Evolutionary conservation across 2,329 filamentous ascomycete genomes (phyloP).

Genomic region (Colletotrichum sp.): DNA sequence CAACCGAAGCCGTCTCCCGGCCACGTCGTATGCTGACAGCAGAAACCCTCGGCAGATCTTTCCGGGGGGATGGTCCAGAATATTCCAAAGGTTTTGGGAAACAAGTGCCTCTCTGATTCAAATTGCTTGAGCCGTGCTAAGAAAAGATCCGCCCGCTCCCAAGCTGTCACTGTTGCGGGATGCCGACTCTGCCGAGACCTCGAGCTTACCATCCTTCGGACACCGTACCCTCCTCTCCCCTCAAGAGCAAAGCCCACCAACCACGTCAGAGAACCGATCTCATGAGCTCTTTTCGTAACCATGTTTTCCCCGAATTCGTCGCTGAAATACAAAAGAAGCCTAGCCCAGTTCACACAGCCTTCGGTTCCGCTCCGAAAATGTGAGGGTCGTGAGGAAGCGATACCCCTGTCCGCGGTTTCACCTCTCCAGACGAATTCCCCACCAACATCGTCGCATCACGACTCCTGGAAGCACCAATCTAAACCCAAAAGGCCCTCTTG

Average conservation of each 20-base stretch:
- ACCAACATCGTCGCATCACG: neutral
- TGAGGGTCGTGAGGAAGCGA: neutral
- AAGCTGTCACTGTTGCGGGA: neutral
- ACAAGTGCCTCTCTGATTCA: neutral
- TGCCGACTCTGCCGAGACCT: neutral
- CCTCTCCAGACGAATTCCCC: neutral
- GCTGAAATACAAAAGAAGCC: neutral
- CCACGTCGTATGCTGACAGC: neutral
- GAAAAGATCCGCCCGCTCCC: neutral
- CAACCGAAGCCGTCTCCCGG: neutral
- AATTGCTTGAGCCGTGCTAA: neutral
- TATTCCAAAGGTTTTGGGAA: neutral
- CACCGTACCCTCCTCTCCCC: neutral
- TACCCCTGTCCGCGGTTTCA: conserved; percentile 6
- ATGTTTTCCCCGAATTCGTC: neutral
- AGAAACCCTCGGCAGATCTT: neutral
- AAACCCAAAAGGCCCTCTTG: neutral
- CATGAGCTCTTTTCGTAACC: neutral
- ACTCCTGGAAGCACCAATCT: neutral
- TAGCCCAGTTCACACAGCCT: neutral
- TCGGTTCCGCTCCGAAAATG: neutral
- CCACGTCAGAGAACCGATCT: neutral
- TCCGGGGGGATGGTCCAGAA: neutral
- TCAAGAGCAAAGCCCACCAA: neutral
- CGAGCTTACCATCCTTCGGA: neutral